Conservation (phyloP, 306 rosid genomes). For the Vigna radiata region DNA sequence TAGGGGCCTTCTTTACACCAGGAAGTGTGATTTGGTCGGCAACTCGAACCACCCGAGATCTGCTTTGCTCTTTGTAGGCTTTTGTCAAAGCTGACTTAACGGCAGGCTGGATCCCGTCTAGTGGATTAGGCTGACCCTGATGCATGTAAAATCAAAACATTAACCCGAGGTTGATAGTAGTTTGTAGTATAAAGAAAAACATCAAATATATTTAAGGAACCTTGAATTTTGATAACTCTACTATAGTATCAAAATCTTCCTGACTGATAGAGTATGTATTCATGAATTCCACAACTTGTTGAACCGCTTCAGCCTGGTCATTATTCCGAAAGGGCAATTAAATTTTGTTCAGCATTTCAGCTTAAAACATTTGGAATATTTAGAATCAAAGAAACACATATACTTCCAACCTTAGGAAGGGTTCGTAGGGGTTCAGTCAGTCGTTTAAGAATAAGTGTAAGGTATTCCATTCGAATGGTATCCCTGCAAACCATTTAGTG, state of each 20-base stretch:
- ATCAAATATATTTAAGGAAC: constrained; percentile 51
- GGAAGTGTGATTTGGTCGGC: constrained; percentile 76
- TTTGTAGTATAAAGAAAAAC: neutral
- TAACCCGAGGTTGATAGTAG: constrained; percentile 28
- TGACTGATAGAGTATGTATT: constrained; percentile 78
- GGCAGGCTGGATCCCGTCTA: constrained; percentile 75
- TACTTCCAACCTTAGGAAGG: constrained; percentile 76
- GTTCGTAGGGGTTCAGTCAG: constrained; percentile 73
- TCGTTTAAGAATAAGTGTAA: constrained; percentile 68
- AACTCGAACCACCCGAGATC: constrained; percentile 68
- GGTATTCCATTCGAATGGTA: constrained; percentile 79
- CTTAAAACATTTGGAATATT: constrained; percentile 32
- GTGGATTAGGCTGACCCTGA: constrained; percentile 85
- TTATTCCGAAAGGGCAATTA: constrained; percentile 40
- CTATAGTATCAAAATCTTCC: constrained; percentile 83
- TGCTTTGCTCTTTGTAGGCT: constrained; percentile 88
- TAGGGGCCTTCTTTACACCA: constrained; percentile 81
- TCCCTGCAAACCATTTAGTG: constrained; percentile 62
- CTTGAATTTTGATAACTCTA: constrained; percentile 92
- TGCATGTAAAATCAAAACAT: constrained; percentile 17
- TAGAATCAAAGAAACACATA: constrained; percentile 14
- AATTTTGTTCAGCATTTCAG: constrained; percentile 33
- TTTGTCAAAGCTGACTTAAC: constrained; percentile 88
- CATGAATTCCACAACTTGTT: constrained; percentile 90
- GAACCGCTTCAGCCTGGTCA: constrained; percentile 86